Evolutionary conservation across 495 filamentous ascomycete species (phyloP).

Genomic region (Cercophora scortea): DNA sequence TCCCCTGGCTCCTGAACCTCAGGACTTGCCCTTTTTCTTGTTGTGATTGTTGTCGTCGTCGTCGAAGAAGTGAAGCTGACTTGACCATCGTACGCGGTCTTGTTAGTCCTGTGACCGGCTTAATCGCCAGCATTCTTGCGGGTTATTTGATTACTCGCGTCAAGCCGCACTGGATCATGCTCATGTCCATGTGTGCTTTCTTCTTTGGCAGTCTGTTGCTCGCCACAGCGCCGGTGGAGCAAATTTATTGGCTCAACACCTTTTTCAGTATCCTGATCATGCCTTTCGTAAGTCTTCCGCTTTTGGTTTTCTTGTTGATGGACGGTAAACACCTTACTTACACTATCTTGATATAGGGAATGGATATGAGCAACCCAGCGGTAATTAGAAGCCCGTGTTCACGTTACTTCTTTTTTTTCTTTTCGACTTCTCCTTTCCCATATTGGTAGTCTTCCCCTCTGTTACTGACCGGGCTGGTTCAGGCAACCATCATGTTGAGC

Average conservation of each 20-base stretch:
- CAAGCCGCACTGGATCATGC: conserved; percentile 38
- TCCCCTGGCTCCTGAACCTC: conserved; percentile 4
- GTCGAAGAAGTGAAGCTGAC: not conserved
- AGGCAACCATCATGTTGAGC: conserved; percentile 47
- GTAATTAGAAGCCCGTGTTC: not conserved
- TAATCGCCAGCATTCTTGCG: conserved; percentile 29
- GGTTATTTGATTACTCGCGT: conserved; percentile 38
- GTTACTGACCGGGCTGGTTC: conserved; percentile 2
- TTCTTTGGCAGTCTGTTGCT: conserved; percentile 35
- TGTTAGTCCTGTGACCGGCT: conserved; percentile 29
- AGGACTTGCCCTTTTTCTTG: not conserved
- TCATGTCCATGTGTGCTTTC: conserved; percentile 43
- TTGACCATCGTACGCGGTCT: not conserved
- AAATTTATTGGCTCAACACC: conserved; percentile 53
- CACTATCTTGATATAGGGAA: conserved; percentile 21
- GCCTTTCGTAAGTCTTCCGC: conserved; percentile 31
- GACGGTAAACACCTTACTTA: not conserved
- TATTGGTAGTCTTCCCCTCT: not conserved
- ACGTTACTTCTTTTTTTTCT: not conserved
- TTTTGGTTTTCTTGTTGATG: not conserved
- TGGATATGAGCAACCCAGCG: conserved; percentile 35
- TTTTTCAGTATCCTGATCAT: conserved; percentile 52
- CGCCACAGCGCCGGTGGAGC: conserved; percentile 36
- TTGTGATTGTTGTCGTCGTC: not conserved
- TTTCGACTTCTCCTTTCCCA: not conserved